phyloP scores from a whole-genome alignment of 2,329 filamentous ascomycete genomes.

The Ophiostoma perfectum region DNA sequence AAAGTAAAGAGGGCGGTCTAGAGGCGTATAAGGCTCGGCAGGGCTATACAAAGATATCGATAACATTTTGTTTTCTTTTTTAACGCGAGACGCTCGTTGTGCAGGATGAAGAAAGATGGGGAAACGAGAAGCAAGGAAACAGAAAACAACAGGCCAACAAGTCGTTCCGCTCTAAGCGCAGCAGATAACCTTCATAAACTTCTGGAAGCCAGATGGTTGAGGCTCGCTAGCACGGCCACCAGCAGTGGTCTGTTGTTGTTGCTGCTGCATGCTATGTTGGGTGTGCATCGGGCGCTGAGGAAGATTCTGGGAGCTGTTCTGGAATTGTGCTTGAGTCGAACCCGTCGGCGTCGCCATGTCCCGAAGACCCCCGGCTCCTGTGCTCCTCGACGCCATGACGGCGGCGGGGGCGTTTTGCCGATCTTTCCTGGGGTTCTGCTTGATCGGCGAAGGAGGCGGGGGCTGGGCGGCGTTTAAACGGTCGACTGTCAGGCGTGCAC shows the following conservation, averaged over 20 bases:
- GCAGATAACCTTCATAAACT: conserved; percentile 88
- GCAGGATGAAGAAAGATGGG: neutral
- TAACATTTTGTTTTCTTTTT: neutral
- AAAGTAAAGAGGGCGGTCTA: conserved; percentile 1
- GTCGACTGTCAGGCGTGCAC: conserved; percentile 65
- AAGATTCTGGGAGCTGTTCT: conserved; percentile 88
- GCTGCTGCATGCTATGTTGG: conserved; percentile 54
- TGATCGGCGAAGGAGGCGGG: conserved; percentile 79
- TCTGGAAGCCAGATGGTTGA: conserved; percentile 78
- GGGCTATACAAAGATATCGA: conserved; percentile 4
- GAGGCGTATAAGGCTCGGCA: neutral
- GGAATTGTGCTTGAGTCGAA: conserved; percentile 93
- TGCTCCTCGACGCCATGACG: conserved; percentile 69
- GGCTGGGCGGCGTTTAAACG: conserved; percentile 94
- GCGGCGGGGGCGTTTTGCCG: conserved; percentile 74
- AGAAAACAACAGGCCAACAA: conserved; percentile 9
- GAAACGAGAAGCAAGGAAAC: neutral
- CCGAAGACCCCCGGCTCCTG: conserved; percentile 64
- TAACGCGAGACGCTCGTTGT: neutral
- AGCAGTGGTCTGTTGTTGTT: conserved; percentile 35
- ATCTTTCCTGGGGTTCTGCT: conserved; percentile 66
- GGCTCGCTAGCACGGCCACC: conserved; percentile 58
- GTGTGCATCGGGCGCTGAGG: conserved; percentile 59
- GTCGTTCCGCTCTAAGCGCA: conserved; percentile 56
- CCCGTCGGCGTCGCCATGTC: conserved; percentile 80